These are phyloP conservation scores for Histomonas meleagridis DNA, from an alignment of 208 protist genomes.

Conservation along the genomic window DNA sequence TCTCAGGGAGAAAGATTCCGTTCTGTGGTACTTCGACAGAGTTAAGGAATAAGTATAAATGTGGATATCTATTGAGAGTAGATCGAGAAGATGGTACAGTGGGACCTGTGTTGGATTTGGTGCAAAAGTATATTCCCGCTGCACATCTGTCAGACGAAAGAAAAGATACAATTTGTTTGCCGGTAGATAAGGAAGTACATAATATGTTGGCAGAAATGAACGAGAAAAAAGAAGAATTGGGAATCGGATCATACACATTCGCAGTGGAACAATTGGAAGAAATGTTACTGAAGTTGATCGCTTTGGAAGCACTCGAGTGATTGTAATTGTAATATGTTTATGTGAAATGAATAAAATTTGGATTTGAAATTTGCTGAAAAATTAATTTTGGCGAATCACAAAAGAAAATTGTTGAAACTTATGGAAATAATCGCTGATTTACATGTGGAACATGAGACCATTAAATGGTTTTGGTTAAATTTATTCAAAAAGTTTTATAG, in stretches of 20 bases:
- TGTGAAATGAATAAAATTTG: no score
- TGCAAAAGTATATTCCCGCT: neutral
- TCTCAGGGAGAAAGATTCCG: neutral
- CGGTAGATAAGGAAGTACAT: neutral
- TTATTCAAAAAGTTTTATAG: no score
- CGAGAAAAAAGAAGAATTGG: neutral
- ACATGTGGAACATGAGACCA: no score
- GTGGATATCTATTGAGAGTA: neutral
- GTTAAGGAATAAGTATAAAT: neutral
- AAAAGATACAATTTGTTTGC: neutral
- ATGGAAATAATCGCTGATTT: no score
- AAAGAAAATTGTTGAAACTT: no score
- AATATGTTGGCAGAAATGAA: neutral
- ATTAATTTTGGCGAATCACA: no score
- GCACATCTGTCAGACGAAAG: neutral
- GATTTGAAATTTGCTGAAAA: no score
- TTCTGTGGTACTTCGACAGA: constrained; percentile 6
- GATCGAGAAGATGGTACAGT: neutral
- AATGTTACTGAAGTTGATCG: neutral
- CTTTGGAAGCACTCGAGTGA: no score
- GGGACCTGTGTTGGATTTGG: neutral
- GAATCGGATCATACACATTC: neutral
- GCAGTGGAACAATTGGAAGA: neutral
- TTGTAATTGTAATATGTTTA: no score
- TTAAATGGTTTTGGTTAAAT: no score